phyloP scores from a whole-genome alignment of 2,329 filamentous ascomycete species.

The Sordariomycetes sp. region DNA sequence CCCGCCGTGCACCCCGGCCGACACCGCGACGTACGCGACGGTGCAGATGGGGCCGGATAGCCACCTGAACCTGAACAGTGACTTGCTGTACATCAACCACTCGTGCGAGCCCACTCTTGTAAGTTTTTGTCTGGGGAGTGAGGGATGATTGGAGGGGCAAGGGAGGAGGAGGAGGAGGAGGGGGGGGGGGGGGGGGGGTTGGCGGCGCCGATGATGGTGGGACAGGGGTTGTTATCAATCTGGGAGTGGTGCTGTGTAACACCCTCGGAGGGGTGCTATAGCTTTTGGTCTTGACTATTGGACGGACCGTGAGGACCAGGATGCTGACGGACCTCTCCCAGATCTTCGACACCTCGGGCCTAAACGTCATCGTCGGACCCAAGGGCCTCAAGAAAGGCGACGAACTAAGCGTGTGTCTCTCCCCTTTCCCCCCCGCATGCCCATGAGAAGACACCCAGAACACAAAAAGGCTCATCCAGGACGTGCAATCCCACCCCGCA shows the following conservation, averaged over 20 bases:
- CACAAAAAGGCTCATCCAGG: background rate
- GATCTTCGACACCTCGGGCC: conserved; percentile 46
- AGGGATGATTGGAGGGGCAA: background rate
- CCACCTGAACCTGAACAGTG: conserved; percentile 52
- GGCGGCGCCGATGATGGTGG: background rate
- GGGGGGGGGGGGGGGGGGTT: background rate
- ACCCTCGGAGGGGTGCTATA: background rate
- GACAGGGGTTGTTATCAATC: background rate
- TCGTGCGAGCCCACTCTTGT: conserved; percentile 53
- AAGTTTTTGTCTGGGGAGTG: conserved; percentile 16
- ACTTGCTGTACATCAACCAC: conserved; percentile 56
- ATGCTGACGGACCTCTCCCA: conserved; percentile 12
- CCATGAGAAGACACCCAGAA: background rate
- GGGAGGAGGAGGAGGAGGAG: background rate
- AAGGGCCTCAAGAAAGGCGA: conserved; percentile 40
- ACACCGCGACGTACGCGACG: conserved; percentile 47
- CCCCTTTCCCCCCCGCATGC: background rate
- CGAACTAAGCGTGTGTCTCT: conserved; percentile 37
- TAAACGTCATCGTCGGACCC: conserved; percentile 43
- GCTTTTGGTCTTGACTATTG: background rate
- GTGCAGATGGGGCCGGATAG: conserved; percentile 42
- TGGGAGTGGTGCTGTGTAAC: background rate
- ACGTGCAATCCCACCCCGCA: background rate
- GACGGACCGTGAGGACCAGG: background rate
- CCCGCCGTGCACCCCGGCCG: conserved; percentile 44